Conservation (phyloP, 768 basidiomycete species). For the Calocera cornea region DNA sequence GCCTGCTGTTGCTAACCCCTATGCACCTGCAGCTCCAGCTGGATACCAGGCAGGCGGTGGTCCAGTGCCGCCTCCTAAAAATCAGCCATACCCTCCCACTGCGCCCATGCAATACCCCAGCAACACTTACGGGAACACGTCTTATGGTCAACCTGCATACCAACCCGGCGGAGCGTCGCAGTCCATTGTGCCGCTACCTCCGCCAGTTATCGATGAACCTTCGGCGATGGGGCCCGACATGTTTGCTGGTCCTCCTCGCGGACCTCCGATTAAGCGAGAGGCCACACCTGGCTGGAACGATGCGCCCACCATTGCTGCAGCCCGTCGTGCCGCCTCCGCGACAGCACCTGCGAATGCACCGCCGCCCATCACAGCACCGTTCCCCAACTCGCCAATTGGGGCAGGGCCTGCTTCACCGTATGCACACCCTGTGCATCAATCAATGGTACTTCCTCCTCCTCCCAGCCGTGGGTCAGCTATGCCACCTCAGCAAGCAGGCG, state of each 20-base stretch:
- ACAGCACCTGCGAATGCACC: conserved; percentile 37
- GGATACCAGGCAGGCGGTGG: not conserved
- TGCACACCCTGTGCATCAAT: conserved; percentile 13
- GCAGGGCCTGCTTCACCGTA: conserved; percentile 10
- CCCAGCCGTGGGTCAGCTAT: conserved; percentile 35
- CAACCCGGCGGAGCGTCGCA: conserved; percentile 19
- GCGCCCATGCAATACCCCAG: conserved; percentile 7
- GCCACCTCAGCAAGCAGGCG: conserved; percentile 5
- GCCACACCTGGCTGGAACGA: conserved; percentile 84
- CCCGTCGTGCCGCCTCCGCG: conserved; percentile 41
- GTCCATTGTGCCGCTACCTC: conserved; percentile 25
- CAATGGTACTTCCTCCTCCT: conserved; percentile 16
- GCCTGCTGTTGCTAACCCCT: conserved; percentile 18
- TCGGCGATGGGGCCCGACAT: conserved; percentile 31
- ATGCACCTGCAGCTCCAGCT: conserved; percentile 14
- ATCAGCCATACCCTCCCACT: conserved; percentile 14
- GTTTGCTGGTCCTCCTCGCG: conserved; percentile 42
- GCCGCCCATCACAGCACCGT: conserved; percentile 70
- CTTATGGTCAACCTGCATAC: conserved; percentile 9
- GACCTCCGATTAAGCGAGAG: conserved; percentile 36
- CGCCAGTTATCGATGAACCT: conserved; percentile 22
- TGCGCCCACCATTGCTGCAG: conserved; percentile 42
- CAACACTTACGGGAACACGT: conserved; percentile 11
- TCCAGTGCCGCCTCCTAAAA: not conserved
- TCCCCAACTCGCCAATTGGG: conserved; percentile 47